These are phyloP conservation scores for Aspergillus campestris DNA, from an alignment of 495 filamentous ascomycete species.

Conservation along the genomic window DNA sequence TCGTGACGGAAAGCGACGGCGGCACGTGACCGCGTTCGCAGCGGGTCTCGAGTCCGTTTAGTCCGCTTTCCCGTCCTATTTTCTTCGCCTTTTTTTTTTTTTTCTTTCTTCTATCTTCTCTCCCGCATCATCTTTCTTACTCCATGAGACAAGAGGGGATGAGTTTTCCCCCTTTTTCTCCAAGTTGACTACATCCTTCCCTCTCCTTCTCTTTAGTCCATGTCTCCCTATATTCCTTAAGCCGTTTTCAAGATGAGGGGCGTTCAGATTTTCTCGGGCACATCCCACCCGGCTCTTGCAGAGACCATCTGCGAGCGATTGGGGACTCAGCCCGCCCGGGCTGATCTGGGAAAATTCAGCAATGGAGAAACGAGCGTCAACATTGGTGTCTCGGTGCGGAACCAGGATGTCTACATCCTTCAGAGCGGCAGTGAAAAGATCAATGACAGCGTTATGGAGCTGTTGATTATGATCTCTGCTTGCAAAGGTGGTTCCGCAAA, in stretches of 20 bases:
- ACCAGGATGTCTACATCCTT: constrained; percentile 98
- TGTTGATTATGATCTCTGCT: constrained; percentile 96
- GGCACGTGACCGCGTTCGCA: background rate
- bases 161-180: constrained; percentile 10
- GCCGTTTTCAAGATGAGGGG: constrained; percentile 45
- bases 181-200: constrained; percentile 1
- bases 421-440: constrained; percentile 95
- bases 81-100: constrained; percentile 1
- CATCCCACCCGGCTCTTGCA: constrained; percentile 58
- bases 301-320: constrained; percentile 66
- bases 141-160: constrained; percentile 7
- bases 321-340: constrained; percentile 56
- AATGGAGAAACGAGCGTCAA: constrained; percentile 96
- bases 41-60: constrained; percentile 1
- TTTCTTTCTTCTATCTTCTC: background rate
- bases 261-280: constrained; percentile 63
- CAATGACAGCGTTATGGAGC: constrained; percentile 98
- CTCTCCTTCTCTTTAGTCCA: constrained; percentile 8
- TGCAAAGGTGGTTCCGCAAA: constrained; percentile 97
- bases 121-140: constrained; percentile 8
- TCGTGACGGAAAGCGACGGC: too few relatives aligned
- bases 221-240: constrained; percentile 10
- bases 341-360: constrained; percentile 60
- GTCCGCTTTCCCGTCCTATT: background rate
- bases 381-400: constrained; percentile 85